Percentiles rank a stretch among this genome's conserved stretches.
Evolutionary conservation across 768 basidiomycete genomes (phyloP).

Genomic region (Mrakia gelida): DNA sequence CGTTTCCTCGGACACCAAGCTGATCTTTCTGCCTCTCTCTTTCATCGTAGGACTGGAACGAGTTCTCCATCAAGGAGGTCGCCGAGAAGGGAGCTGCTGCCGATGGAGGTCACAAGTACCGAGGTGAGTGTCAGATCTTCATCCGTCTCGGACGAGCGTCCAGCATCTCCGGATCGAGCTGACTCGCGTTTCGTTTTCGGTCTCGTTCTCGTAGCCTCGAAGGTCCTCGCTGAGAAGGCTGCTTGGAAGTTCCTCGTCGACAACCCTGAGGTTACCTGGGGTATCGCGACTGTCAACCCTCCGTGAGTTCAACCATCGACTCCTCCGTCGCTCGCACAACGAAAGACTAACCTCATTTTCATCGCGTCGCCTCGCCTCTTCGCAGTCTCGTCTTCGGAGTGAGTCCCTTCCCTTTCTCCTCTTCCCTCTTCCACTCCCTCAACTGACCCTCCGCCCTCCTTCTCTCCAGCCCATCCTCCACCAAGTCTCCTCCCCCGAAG

Average conservation of each 20-base stretch:
- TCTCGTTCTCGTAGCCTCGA: slow-evolving; percentile 61
- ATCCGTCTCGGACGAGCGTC: background rate
- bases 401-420: background rate
- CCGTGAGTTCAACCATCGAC: slow-evolving; percentile 47
- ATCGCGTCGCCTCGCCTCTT: background rate
- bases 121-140: slow-evolving; percentile 24
- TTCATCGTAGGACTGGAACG: slow-evolving; percentile 61
- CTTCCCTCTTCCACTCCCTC: background rate
- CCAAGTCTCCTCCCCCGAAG: slow-evolving; percentile 44
- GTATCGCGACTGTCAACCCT: slow-evolving; percentile 56
- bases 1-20: background rate
- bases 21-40: slow-evolving; percentile 40
- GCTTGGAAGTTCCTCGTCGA: slow-evolving; percentile 51
- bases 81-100: slow-evolving; percentile 54
- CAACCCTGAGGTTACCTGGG: slow-evolving; percentile 46
- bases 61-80: slow-evolving; percentile 49
- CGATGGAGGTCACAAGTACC: slow-evolving; percentile 43
- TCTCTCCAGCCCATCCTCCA: slow-evolving; percentile 46
- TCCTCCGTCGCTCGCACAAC: background rate
- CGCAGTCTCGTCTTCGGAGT: slow-evolving; percentile 1
- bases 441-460: slow-evolving; percentile 28
- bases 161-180: too few relatives aligned
- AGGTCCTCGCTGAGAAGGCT: slow-evolving; percentile 61
- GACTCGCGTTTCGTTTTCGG: background rate
- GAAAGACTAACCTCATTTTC: background rate